Base-by-base conservation (phyloP, 2,329 filamentous ascomycete genomes). In the Sporothrix variecibatus region DNA sequence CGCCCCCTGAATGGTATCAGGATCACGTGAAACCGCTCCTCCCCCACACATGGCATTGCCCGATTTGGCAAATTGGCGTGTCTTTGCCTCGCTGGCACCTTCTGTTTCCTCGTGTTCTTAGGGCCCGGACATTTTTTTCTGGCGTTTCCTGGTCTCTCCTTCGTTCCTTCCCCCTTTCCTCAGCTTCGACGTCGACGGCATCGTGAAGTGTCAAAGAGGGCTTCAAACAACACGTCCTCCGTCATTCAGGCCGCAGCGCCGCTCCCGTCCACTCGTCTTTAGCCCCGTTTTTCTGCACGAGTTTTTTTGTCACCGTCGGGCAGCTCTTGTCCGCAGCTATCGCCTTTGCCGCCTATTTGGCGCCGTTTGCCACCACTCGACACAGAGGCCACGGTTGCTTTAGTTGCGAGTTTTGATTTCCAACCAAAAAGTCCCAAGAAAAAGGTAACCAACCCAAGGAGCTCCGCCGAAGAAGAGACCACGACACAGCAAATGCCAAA, bases 341-440 rank as follows among this genome's bases (percentile, higher is more conserved):
- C 65, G 65, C 67, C 67, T 38, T 74, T 60, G 68, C 68, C 73
- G 73, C 68, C 46, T 49, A 49, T 20, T 60, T 56, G 51, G 51
- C 43, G 43, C 71, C 8, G 62, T 74, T 75, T 71, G 74, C 74
- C 74, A 34, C 74, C 74, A 34, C 31, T 67, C 26, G 40, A 28
- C 58, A 51, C 15, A 40, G 40, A 74, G 72, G 72, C 72, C 74
- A 75, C 74, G 74, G 69, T 75, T 74, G 74, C 74, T 70, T 72
- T 64, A 72, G 70, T 43, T 62, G 38, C 38, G 20, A 51, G 6
- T 12, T 26, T 20, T 17, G 62, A 69, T 69, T 69, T 58, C 20
- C 49, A 68, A 64, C 11, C 58, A 62, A 34, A 20, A n/a, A 64
- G 17, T 58, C n/a, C 38, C 20, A 56, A 67, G 28, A 64, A 43